Evolutionary conservation across 345 rosid species (phyloP).

Genomic region (Gossypium thurberi): DNA sequence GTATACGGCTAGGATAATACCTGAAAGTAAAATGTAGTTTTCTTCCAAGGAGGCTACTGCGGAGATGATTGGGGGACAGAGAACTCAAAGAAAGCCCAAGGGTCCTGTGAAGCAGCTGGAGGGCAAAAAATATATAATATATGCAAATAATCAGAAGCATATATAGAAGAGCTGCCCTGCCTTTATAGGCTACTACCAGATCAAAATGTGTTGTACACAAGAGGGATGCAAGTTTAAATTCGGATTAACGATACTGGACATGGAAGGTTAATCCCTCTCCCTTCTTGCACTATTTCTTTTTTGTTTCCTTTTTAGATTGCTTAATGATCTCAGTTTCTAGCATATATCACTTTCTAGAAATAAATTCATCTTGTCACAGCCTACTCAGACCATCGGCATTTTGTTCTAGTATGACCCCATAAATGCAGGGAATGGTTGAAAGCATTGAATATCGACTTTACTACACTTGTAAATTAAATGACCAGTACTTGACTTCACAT

Average conservation of each 20-base stretch:
- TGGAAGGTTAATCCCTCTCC: conserved; percentile 26
- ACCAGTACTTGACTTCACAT: background rate
- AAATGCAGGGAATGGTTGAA: conserved; percentile 1
- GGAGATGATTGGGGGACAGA: conserved; percentile 5
- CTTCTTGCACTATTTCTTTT: conserved; percentile 6
- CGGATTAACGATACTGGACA: conserved; percentile 13
- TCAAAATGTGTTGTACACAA: conserved; percentile 20
- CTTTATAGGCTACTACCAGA: conserved; percentile 26
- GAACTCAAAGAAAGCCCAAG: conserved; percentile 14
- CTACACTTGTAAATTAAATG: conserved; percentile 1
- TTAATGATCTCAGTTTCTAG: conserved; percentile 14
- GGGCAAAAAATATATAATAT: conserved; percentile 7
- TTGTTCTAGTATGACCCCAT: background rate
- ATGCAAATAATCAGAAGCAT: conserved; percentile 33
- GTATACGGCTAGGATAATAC: conserved; percentile 19
- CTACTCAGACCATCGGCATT: background rate
- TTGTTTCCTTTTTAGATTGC: background rate
- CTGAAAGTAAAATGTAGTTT: conserved; percentile 19
- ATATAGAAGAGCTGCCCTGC: conserved; percentile 40
- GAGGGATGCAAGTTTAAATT: conserved; percentile 27
- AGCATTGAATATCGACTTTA: background rate
- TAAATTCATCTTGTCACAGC: conserved; percentile 1
- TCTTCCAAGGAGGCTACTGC: conserved; percentile 9
- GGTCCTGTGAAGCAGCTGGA: conserved; percentile 15
- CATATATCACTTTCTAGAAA: conserved; percentile 3